Conservation (phyloP, 176 grass and related monocot genomes). For the Paspalum vaginatum region DNA sequence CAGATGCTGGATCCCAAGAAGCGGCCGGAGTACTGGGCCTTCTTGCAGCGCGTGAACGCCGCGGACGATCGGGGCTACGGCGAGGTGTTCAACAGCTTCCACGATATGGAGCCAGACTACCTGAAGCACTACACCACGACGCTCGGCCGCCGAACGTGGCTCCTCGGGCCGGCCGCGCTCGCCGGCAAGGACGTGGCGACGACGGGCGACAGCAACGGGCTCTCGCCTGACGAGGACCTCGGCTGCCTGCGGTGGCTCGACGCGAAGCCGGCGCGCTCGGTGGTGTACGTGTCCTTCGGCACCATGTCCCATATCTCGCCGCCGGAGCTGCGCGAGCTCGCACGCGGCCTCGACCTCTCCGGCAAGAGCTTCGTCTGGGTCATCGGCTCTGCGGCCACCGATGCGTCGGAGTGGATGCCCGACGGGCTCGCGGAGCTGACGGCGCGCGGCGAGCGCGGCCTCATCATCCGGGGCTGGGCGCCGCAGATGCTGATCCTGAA, state of each 20-base stretch:
- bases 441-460: conserved; percentile 19
- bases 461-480: conserved; percentile 63
- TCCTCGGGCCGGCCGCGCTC: conserved; percentile 58
- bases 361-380: conserved; percentile 67
- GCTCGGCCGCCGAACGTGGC: conserved; percentile 39
- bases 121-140: conserved; percentile 21
- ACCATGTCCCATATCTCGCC: conserved; percentile 29
- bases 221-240: conserved; percentile 22
- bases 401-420: conserved; percentile 38
- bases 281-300: conserved; percentile 70
- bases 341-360: conserved; percentile 48
- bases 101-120: conserved; percentile 61
- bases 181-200: conserved; percentile 24
- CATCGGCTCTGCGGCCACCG: conserved; percentile 3
- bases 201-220: conserved; percentile 25
- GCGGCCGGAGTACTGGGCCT: neutral
- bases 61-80: conserved; percentile 41
- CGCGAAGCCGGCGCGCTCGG: conserved; percentile 24
- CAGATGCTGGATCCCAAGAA: conserved; percentile 30
- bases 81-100: conserved; percentile 66
- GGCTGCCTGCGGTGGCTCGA: conserved; percentile 56
- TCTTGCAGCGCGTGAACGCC: neutral
- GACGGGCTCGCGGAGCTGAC: conserved; percentile 49
- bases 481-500: conserved; percentile 67
- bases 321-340: conserved; percentile 54